These are phyloP conservation scores for Kwoniella newhampshirensis DNA, from an alignment of 768 basidiomycete species.

Conservation along the genomic window DNA sequence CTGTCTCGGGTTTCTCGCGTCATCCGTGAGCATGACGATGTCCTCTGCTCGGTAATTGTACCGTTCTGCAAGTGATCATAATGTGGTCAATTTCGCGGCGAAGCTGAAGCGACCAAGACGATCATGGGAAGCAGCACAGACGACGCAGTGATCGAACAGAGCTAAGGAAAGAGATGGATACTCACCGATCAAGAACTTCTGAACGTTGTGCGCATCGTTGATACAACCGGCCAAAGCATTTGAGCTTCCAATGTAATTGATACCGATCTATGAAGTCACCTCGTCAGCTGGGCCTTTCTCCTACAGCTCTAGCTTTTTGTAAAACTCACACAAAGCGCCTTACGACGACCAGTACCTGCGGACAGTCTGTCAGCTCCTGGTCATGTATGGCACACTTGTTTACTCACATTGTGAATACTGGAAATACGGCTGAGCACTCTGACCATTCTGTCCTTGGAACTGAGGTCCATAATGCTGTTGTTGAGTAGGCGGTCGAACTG, in stretches of 20 bases:
- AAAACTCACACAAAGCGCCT: conserved; percentile 74
- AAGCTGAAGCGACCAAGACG: too few species aligned
- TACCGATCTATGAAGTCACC: conserved; percentile 71
- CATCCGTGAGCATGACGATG: conserved; percentile 83
- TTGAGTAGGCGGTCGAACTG: conserved; percentile 56
- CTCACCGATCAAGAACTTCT: conserved; percentile 64
- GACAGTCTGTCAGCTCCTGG: background rate
- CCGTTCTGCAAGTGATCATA: conserved; percentile 55
- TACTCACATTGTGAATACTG: conserved; percentile 77
- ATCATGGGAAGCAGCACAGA: background rate
- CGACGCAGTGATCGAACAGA: background rate
- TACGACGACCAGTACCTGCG: conserved; percentile 67
- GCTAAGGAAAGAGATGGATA: background rate
- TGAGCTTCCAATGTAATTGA: conserved; percentile 68
- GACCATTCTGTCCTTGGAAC: conserved; percentile 53
- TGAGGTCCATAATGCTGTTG: conserved; percentile 68
- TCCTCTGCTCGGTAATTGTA: conserved; percentile 73
- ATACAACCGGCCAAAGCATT: conserved; percentile 80
- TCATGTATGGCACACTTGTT: too few species aligned
- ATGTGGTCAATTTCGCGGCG: too few species aligned
- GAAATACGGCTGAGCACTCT: conserved; percentile 64
- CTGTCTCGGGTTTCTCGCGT: conserved; percentile 63
- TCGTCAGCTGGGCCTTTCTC: background rate
- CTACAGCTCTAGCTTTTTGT: conserved; percentile 55
- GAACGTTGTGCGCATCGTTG: conserved; percentile 83